A percentile compares a stretch with the other conserved stretches of the same genome.
Conservation (phyloP, 805 yeast genomes). For the Metschnikowia borealis region DNA sequence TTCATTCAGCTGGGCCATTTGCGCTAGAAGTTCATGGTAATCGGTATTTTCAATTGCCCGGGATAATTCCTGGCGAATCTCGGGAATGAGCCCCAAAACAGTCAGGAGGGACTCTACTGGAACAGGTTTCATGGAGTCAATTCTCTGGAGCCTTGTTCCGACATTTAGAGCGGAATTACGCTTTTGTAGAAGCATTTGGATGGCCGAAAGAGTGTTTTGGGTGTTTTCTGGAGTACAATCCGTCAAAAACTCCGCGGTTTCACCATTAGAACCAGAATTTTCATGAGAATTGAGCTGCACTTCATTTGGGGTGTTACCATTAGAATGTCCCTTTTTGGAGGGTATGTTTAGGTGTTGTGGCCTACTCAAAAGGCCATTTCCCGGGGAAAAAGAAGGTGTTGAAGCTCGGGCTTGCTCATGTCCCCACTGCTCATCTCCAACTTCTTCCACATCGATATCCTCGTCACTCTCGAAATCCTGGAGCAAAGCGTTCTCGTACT, state of each 20-base stretch:
- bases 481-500: conserved; percentile 40
- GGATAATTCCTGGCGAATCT: conserved; percentile 19
- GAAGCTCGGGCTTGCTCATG: neutral
- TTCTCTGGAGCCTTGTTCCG: conserved; percentile 16
- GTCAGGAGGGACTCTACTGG: conserved; percentile 22
- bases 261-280: too few relatives aligned
- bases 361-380: neutral
- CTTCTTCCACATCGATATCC: neutral
- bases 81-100: conserved; percentile 24
- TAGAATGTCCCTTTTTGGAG: too few relatives aligned
- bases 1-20: conserved; percentile 26
- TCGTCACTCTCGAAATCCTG: conserved; percentile 38
- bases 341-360: too few relatives aligned
- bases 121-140: conserved; percentile 19
- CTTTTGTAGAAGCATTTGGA: neutral
- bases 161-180: neutral
- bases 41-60: conserved; percentile 24
- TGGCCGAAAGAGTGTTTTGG: too few relatives aligned
- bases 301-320: too few relatives aligned
- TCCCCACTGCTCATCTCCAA: neutral
- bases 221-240: too few relatives aligned
- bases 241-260: too few relatives aligned
- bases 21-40: conserved; percentile 29
- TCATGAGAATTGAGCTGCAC: too few relatives aligned
- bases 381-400: neutral